Conservation (phyloP, 306 rosid species). For the Argentina anserina region DNA sequence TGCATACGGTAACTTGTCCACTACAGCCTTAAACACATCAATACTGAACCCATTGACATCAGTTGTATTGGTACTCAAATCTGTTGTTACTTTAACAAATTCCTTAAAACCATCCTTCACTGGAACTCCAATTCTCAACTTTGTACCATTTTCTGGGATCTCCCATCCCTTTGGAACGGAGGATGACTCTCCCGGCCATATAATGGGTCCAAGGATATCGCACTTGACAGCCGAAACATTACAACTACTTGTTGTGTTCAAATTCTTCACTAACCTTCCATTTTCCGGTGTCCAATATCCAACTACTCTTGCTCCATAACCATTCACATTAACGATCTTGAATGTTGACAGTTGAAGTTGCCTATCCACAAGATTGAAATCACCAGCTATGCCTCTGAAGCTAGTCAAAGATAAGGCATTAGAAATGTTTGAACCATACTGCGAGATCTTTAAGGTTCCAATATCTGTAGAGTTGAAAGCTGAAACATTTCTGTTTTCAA, state of each 20-base stretch:
- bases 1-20: background rate
- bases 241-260: slow-evolving; percentile 8
- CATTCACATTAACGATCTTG: slow-evolving; percentile 32
- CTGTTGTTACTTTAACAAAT: slow-evolving; percentile 25
- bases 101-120: slow-evolving; percentile 26
- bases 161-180: slow-evolving; percentile 43
- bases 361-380: background rate
- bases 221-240: slow-evolving; percentile 24
- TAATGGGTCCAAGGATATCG: slow-evolving; percentile 8
- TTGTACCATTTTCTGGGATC: slow-evolving; percentile 24
- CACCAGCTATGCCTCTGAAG: slow-evolving; percentile 15
- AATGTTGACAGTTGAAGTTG: slow-evolving; percentile 6
- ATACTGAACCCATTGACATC: slow-evolving; percentile 37
- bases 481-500: background rate
- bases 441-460: slow-evolving; percentile 23
- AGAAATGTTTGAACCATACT: slow-evolving; percentile 16
- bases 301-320: background rate
- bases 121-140: slow-evolving; percentile 36
- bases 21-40: slow-evolving; percentile 38
- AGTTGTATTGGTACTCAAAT: slow-evolving; percentile 15
- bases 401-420: slow-evolving; percentile 20
- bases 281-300: background rate
- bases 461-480: slow-evolving; percentile 27
- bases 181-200: slow-evolving; percentile 40
- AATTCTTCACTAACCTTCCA: background rate